phyloP scores from a whole-genome alignment of 2,329 filamentous ascomycete genomes.

The Colletotrichum echinochloae region DNA sequence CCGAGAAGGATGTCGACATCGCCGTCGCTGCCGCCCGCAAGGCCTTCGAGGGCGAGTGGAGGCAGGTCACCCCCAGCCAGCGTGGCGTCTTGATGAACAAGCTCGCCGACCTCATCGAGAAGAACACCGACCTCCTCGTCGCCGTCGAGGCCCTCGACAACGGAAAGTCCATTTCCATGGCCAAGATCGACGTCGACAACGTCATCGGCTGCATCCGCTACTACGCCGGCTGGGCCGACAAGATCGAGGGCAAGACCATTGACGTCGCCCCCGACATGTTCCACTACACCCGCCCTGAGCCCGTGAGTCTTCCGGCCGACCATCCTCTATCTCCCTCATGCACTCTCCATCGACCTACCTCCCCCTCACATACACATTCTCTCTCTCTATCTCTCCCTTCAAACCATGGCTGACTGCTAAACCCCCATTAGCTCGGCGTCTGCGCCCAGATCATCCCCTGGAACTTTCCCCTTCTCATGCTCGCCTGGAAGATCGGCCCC shows the following conservation, averaged over 20 bases:
- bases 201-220: constrained; percentile 77
- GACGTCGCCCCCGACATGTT: constrained; percentile 83
- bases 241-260: constrained; percentile 88
- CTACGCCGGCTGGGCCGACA: constrained; percentile 87
- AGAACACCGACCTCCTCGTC: constrained; percentile 81
- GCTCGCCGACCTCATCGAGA: constrained; percentile 84
- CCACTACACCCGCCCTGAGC: constrained; percentile 85
- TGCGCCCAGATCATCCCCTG: constrained; percentile 91
- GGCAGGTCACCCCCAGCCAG: constrained; percentile 73
- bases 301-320: constrained; percentile 60
- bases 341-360: no score
- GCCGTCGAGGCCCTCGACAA: constrained; percentile 90
- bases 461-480: constrained; percentile 89
- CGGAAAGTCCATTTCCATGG: constrained; percentile 83
- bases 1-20: constrained; percentile 85
- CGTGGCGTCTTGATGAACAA: constrained; percentile 78
- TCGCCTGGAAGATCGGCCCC: constrained; percentile 84
- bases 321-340: no score
- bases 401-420: not conserved
- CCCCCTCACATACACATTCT: not conserved
- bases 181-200: constrained; percentile 78
- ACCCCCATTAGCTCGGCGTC: constrained; percentile 70
- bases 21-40: constrained; percentile 88
- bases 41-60: constrained; percentile 83
- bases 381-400: not conserved